A percentile compares a stretch with the other conserved stretches of the same genome.
phyloP scores from a whole-genome alignment of 441 rosid species.

The Pelargonium fulgidum region DNA sequence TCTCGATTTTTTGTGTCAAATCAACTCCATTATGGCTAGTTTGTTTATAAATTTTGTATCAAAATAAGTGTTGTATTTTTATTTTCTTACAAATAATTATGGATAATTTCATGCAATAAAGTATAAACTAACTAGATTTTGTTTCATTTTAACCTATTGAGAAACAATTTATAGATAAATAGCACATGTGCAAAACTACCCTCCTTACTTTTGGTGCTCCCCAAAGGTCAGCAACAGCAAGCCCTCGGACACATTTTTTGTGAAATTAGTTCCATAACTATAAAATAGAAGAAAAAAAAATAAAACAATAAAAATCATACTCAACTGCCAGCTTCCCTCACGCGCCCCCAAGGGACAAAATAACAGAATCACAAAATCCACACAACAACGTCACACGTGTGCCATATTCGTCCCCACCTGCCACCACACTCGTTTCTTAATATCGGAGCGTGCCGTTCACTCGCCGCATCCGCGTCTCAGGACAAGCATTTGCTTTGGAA shows the following conservation, averaged over 20 bases:
- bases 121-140: not conserved
- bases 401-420: too few species aligned
- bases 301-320: not conserved
- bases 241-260: not conserved
- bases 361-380: not conserved
- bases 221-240: constrained; percentile 5
- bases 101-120: not conserved
- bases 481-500: not conserved
- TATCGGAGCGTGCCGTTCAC: not conserved
- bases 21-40: too few species aligned
- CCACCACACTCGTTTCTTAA: not conserved
- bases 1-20: too few species aligned
- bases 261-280: not conserved
- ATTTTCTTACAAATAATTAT: too few species aligned
- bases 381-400: too few species aligned
- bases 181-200: not conserved
- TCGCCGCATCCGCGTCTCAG: not conserved
- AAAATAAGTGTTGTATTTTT: too few species aligned
- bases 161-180: not conserved
- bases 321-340: not conserved
- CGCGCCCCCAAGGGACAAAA: not conserved
- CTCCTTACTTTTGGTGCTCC: not conserved
- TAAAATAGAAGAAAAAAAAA: not conserved
- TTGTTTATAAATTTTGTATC: too few species aligned
- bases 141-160: not conserved